Percentiles rank a stretch among this genome's conserved stretches.
Conservation (phyloP, 768 basidiomycete genomes). For the Hemileccinum rubropunctum region DNA sequence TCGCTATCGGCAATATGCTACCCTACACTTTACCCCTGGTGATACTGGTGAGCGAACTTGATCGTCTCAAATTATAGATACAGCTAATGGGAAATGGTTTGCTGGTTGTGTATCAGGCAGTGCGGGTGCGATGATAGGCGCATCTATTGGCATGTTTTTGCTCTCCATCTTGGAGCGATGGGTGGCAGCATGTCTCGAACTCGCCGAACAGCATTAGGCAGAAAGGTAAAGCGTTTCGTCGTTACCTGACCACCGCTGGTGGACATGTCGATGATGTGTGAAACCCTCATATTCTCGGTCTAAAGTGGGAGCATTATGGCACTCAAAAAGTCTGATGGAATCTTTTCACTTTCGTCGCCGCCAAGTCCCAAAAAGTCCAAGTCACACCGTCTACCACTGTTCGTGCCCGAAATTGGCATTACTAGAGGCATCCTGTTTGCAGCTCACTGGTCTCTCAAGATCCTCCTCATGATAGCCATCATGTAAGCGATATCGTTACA, state of each 20-base stretch:
- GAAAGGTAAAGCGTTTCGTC: constrained; percentile 41
- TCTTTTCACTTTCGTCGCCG: neutral
- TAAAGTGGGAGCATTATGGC: constrained; percentile 32
- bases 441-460: constrained; percentile 50
- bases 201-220: constrained; percentile 58
- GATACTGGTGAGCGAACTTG: constrained; percentile 43
- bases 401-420: constrained; percentile 60
- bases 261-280: neutral
- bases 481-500: constrained; percentile 46
- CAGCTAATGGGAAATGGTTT: constrained; percentile 40
- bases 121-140: constrained; percentile 63
- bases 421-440: constrained; percentile 59
- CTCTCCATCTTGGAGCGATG: constrained; percentile 74
- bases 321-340: constrained; percentile 27
- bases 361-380: constrained; percentile 8
- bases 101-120: constrained; percentile 69
- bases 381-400: constrained; percentile 44
- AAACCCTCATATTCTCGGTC: neutral
- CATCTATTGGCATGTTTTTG: constrained; percentile 76
- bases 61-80: constrained; percentile 7
- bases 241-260: too few species aligned
- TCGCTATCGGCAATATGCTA: constrained; percentile 50
- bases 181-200: constrained; percentile 55
- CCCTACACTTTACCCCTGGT: constrained; percentile 63
- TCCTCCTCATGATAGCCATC: constrained; percentile 71